phyloP scores from a whole-genome alignment of 257 asterid genomes.

The Fraxinus quadrangulata region DNA sequence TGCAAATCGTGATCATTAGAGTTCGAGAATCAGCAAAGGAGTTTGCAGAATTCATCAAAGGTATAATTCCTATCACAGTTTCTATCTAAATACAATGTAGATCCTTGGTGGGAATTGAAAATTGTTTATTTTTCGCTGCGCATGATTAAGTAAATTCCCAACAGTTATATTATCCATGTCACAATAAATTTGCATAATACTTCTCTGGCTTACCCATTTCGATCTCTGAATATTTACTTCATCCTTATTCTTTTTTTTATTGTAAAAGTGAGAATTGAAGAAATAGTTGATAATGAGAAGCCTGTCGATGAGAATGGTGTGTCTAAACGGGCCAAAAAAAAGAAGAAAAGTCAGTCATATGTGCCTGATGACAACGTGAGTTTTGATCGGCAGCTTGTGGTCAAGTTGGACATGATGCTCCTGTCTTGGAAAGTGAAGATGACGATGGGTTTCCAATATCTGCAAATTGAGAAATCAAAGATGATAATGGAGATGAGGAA shows the following conservation, averaged over 20 bases:
- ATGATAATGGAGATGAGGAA: constrained; percentile 32
- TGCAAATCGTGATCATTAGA: background rate
- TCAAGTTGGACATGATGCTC: constrained; percentile 38
- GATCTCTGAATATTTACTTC: background rate
- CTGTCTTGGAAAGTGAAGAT: constrained; percentile 76
- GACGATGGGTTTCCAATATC: constrained; percentile 89
- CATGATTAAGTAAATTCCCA: too few species aligned
- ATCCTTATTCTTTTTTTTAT: constrained; percentile 4
- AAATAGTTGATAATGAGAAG: constrained; percentile 74
- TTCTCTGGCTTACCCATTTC: background rate
- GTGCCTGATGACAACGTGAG: constrained; percentile 38
- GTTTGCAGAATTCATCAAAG: too few species aligned
- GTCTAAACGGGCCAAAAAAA: constrained; percentile 36
- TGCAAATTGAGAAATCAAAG: constrained; percentile 27
- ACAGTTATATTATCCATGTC: background rate
- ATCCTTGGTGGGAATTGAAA: too few species aligned
- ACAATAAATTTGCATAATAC: background rate
- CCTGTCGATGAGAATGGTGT: constrained; percentile 40
- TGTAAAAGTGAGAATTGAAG: constrained; percentile 75
- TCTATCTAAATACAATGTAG: too few species aligned
- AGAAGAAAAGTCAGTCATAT: constrained; percentile 47
- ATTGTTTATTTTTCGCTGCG: too few species aligned
- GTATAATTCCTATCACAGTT: too few species aligned
- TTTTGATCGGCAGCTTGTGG: constrained; percentile 50
- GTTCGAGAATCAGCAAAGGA: too few species aligned